Conservation (phyloP, 2,329 filamentous ascomycete species). For the Sclerotinia sclerotiorum region DNA sequence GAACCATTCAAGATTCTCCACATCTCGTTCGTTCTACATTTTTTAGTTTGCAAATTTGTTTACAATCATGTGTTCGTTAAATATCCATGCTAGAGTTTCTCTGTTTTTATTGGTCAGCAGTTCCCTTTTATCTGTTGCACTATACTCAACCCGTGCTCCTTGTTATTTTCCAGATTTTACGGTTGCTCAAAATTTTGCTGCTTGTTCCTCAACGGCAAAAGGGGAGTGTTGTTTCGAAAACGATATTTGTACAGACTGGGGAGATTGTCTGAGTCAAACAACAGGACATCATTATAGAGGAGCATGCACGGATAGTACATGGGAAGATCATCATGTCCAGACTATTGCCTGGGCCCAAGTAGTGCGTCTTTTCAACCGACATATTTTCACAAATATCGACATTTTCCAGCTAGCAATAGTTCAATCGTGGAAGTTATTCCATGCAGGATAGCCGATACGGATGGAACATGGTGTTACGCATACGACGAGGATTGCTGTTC, state of each 20-base stretch:
- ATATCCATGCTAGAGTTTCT: not conserved
- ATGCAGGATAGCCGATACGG: conserved; percentile 21
- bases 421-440: conserved; percentile 26
- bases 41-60: not conserved
- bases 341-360: conserved; percentile 26
- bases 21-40: not conserved
- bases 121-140: not conserved
- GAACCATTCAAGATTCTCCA: not conserved
- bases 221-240: conserved; percentile 25
- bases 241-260: conserved; percentile 28
- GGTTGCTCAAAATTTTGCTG: conserved; percentile 21
- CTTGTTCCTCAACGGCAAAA: conserved; percentile 26
- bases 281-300: conserved; percentile 31
- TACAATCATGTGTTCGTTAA: not conserved
- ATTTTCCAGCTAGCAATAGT: conserved; percentile 24
- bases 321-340: conserved; percentile 29
- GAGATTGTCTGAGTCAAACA: conserved; percentile 27
- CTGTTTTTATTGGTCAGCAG: not conserved
- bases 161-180: conserved; percentile 27
- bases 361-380: conserved; percentile 14
- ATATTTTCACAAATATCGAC: not conserved
- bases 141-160: not conserved
- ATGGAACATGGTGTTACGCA: conserved; percentile 30
- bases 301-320: conserved; percentile 28
- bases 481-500: conserved; percentile 29